A percentile compares a stretch with the other conserved stretches of the same genome.
Evolutionary conservation across 768 basidiomycete genomes (phyloP).

Genomic region (Leccinum variicolor): DNA sequence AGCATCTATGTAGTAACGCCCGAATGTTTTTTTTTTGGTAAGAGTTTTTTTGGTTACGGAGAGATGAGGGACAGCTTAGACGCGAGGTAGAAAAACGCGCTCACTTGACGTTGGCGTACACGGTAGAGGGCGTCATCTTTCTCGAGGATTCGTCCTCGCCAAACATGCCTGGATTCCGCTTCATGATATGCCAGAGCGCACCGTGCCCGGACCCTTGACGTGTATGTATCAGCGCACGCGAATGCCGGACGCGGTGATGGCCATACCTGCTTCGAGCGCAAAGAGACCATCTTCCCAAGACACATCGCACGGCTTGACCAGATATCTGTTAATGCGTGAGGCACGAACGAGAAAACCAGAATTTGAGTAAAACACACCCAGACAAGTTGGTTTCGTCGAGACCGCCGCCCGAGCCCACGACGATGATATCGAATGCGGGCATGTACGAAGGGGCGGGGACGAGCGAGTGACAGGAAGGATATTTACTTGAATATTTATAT

Average conservation of each 20-base stretch:
- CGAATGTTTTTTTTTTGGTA: background rate
- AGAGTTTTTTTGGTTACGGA: background rate
- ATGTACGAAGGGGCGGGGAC: slow-evolving; percentile 19
- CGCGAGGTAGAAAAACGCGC: background rate
- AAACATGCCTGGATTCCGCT: slow-evolving; percentile 55
- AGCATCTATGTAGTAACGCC: slow-evolving; percentile 57
- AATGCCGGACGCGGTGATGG: background rate
- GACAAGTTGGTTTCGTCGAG: slow-evolving; percentile 88
- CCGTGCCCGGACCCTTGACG: slow-evolving; percentile 78
- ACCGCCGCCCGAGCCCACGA: slow-evolving; percentile 85
- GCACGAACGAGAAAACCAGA: no score
- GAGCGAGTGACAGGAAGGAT: background rate
- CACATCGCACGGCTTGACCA: slow-evolving; percentile 66
- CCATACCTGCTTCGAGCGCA: slow-evolving; percentile 81
- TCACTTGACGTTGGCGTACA: slow-evolving; percentile 36
- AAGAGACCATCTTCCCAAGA: slow-evolving; percentile 81
- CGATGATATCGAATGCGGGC: slow-evolving; percentile 66
- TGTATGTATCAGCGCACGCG: background rate
- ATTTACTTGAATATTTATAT: background rate
- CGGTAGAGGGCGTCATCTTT: slow-evolving; percentile 18
- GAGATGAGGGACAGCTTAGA: background rate
- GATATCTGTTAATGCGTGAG: slow-evolving; percentile 55
- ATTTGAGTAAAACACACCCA: slow-evolving; percentile 65
- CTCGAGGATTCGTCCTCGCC: slow-evolving; percentile 15
- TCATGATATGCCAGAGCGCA: slow-evolving; percentile 61